A percentile compares a stretch with the other conserved stretches of the same genome.
phyloP scores from a whole-genome alignment of 1,284 basidiomycete genomes.

The Tylopilus orsonianus region DNA sequence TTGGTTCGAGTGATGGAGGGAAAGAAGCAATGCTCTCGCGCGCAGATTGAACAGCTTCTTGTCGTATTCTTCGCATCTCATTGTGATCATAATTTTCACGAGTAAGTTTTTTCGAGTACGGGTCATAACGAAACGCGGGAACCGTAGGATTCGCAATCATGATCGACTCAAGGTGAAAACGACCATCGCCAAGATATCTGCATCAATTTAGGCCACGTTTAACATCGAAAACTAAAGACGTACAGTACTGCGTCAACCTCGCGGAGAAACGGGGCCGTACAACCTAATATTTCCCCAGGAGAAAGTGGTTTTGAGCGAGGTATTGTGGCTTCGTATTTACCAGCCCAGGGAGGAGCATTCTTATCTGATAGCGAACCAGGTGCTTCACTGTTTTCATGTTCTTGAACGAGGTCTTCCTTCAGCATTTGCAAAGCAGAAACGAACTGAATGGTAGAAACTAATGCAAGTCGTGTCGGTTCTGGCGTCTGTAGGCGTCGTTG shows the following conservation, averaged over 20 bases:
- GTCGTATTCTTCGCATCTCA: constrained; percentile 79
- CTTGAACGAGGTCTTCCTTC: constrained; percentile 70
- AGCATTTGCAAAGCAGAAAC: constrained; percentile 85
- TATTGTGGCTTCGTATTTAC: constrained; percentile 77
- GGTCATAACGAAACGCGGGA: constrained; percentile 97
- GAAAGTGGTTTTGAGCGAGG: constrained; percentile 93
- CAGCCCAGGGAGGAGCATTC: constrained; percentile 46
- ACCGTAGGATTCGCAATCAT: constrained; percentile 99
- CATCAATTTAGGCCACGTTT: constrained; percentile 17
- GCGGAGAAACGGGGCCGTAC: constrained; percentile 84
- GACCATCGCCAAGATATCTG: constrained; percentile 96
- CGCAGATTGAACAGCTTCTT: constrained; percentile 78
- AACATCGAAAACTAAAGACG: constrained; percentile 29
- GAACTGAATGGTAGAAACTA: constrained; percentile 96
- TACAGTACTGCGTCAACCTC: constrained; percentile 88
- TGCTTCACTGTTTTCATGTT: constrained; percentile 22
- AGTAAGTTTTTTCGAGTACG: constrained; percentile 97
- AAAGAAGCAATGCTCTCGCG: constrained; percentile 56
- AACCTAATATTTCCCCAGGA: constrained; percentile 96
- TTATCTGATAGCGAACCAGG: constrained; percentile 4
- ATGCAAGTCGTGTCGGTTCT: constrained; percentile 70
- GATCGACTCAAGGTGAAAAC: constrained; percentile 97
- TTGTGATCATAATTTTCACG: constrained; percentile 89
- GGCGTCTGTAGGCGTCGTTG: neutral
- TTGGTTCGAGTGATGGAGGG: constrained; percentile 6